Percentiles rank a stretch among this genome's conserved stretches.
Conservation (phyloP, 169 alveolate genomes). For the Fabrea salina region DNA sequence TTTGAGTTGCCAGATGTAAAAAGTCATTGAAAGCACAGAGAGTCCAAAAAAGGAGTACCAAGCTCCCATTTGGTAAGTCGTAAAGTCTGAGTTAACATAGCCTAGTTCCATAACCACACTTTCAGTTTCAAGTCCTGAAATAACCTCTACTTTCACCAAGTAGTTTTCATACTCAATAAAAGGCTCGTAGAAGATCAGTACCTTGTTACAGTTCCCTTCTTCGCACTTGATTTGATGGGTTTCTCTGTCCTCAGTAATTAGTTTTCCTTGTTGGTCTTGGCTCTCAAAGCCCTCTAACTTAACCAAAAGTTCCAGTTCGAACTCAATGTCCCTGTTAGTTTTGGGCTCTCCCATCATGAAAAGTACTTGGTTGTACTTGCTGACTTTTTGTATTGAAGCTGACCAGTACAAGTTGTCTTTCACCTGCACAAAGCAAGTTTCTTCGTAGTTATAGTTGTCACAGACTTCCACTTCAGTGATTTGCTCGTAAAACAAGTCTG, state of each 20-base stretch:
- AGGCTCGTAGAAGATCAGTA: conserved; percentile 5
- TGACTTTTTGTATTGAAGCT: neutral
- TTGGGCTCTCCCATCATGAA: conserved; percentile 8
- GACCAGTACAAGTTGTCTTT: neutral
- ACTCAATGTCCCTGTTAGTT: neutral
- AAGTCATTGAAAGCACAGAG: neutral
- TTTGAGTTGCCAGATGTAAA: neutral
- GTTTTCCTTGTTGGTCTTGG: neutral
- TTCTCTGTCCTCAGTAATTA: neutral
- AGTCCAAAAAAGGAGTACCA: neutral
- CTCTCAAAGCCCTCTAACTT: neutral
- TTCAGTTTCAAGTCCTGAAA: neutral
- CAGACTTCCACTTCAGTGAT: neutral
- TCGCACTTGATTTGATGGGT: neutral
- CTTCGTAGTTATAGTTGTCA: neutral
- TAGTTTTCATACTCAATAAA: conserved; percentile 13
- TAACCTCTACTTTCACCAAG: neutral
- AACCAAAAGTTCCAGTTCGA: neutral
- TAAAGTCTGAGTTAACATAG: neutral
- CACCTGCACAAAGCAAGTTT: neutral
- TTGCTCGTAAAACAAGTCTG: neutral
- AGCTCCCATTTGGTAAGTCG: neutral
- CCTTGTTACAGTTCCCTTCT: neutral
- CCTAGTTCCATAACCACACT: neutral
- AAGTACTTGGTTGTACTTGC: neutral